Conservation (phyloP, 164 flowering plant species). For the Aristolochia fimbriata region DNA sequence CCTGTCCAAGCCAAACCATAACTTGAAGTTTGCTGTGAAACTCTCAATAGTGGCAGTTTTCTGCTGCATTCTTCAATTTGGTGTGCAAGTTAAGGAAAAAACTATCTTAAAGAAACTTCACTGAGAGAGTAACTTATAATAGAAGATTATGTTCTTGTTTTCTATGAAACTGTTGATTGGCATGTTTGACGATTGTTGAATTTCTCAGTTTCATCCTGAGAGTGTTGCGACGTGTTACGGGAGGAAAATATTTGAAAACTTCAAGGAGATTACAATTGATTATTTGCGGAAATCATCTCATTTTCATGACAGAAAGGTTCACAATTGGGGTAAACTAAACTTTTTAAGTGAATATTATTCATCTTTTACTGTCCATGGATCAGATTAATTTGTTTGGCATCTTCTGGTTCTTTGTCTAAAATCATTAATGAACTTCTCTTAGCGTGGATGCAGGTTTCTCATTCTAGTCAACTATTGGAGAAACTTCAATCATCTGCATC, state of each 20-base stretch:
- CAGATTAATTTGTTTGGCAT: too few relatives aligned
- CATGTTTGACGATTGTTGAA: slow-evolving; percentile 5
- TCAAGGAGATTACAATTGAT: slow-evolving; percentile 67
- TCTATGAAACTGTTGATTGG: too few relatives aligned
- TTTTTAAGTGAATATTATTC: slow-evolving; percentile 5
- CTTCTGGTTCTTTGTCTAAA: slow-evolving; percentile 18
- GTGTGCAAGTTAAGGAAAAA: too few relatives aligned
- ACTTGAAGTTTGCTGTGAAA: too few relatives aligned
- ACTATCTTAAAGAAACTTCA: too few relatives aligned
- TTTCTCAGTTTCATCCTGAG: slow-evolving; percentile 89
- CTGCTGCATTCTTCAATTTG: too few relatives aligned
- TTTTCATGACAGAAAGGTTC: slow-evolving; percentile 22
- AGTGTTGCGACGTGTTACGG: slow-evolving; percentile 85
- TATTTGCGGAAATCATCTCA: slow-evolving; percentile 46
- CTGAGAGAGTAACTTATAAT: too few relatives aligned
- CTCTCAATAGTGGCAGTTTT: too few relatives aligned
- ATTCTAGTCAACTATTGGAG: slow-evolving; percentile 17
- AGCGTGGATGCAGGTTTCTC: slow-evolving; percentile 62
- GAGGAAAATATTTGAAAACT: slow-evolving; percentile 70
- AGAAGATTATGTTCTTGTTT: too few relatives aligned
- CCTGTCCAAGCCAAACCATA: too few relatives aligned
- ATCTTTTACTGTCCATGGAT: background rate
- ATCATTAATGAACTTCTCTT: slow-evolving; percentile 26
- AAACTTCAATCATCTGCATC: slow-evolving; percentile 16
- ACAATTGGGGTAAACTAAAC: slow-evolving; percentile 41